A percentile compares a stretch with the other conserved stretches of the same genome.
Evolutionary conservation across 805 yeast species (phyloP).

Genomic region (Candida railenensis): DNA sequence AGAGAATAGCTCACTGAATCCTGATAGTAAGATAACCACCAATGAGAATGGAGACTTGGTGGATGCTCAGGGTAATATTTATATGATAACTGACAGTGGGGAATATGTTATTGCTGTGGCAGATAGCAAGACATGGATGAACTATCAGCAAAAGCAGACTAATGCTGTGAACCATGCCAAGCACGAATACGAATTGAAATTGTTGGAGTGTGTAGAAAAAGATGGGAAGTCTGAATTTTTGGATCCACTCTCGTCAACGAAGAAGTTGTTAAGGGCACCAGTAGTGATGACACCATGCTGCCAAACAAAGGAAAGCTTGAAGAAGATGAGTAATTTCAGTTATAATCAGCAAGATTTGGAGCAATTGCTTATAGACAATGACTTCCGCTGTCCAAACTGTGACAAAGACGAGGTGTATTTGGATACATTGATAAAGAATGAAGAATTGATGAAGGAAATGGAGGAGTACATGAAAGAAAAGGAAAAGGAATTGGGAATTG

Average conservation of each 20-base stretch:
- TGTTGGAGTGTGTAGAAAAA: slow-evolving; percentile 26
- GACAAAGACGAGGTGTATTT: slow-evolving; percentile 67
- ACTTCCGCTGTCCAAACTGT: slow-evolving; percentile 91
- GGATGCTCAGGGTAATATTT: slow-evolving; percentile 51
- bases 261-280: slow-evolving; percentile 65
- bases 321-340: slow-evolving; percentile 45
- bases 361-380: slow-evolving; percentile 65
- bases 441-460: slow-evolving; percentile 56
- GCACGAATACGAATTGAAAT: slow-evolving; percentile 49
- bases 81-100: slow-evolving; percentile 91
- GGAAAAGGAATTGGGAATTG: slow-evolving; percentile 31
- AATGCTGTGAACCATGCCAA: slow-evolving; percentile 46
- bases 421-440: slow-evolving; percentile 67
- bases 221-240: slow-evolving; percentile 45
- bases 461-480: slow-evolving; percentile 45
- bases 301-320: slow-evolving; percentile 52
- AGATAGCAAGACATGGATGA: slow-evolving; percentile 87
- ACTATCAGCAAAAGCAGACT: slow-evolving; percentile 69
- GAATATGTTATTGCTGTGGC: slow-evolving; percentile 96
- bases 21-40: slow-evolving; percentile 24
- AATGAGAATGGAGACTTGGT: slow-evolving; percentile 45
- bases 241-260: slow-evolving; percentile 60
- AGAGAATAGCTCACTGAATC: slow-evolving; percentile 39
- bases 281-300: slow-evolving; percentile 82
- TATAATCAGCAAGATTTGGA: slow-evolving; percentile 40